Conservation (phyloP, 768 basidiomycete genomes). For the Calocybe cyanea region DNA sequence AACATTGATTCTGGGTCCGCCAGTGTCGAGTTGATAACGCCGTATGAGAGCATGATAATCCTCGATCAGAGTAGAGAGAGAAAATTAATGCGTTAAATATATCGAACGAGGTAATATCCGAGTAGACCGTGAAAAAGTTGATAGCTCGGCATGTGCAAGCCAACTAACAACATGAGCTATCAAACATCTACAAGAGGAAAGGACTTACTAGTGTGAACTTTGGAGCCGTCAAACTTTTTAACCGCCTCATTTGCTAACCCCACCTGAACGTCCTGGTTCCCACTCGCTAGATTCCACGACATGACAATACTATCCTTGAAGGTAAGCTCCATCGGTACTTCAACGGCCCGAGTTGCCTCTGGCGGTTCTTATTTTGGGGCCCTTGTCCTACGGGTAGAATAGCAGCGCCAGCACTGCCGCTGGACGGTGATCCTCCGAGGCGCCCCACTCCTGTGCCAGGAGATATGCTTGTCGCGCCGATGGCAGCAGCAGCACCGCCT, state of each 20-base stretch:
- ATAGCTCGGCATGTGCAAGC: slow-evolving; percentile 80
- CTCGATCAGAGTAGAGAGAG: slow-evolving; percentile 70
- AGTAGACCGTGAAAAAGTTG: slow-evolving; percentile 59
- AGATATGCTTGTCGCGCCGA: slow-evolving; percentile 57
- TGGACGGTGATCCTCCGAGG: slow-evolving; percentile 35
- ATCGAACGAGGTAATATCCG: slow-evolving; percentile 67
- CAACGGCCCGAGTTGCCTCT: slow-evolving; percentile 9
- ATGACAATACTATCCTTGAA: slow-evolving; percentile 44
- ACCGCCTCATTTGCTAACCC: slow-evolving; percentile 20
- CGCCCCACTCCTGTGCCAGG: slow-evolving; percentile 48
- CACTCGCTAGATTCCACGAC: slow-evolving; percentile 53
- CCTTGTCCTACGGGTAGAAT: slow-evolving; percentile 71
- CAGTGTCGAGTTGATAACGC: slow-evolving; percentile 55
- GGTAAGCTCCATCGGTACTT: slow-evolving; percentile 29
- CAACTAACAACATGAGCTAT: slow-evolving; percentile 40
- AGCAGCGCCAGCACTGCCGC: slow-evolving; percentile 55
- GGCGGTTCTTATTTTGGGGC: slow-evolving; percentile 44
- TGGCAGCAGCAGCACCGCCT: slow-evolving; percentile 25
- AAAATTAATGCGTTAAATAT: slow-evolving; percentile 83
- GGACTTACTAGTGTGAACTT: slow-evolving; percentile 46
- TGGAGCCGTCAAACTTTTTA: slow-evolving; percentile 35
- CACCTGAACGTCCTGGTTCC: slow-evolving; percentile 46
- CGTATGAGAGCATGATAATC: slow-evolving; percentile 78
- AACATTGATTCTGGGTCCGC: slow-evolving; percentile 61
- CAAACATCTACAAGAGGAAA: slow-evolving; percentile 22